Evolutionary conservation across 2,329 filamentous ascomycete genomes (phyloP).

Genomic region (Phialemoniopsis sp.): DNA sequence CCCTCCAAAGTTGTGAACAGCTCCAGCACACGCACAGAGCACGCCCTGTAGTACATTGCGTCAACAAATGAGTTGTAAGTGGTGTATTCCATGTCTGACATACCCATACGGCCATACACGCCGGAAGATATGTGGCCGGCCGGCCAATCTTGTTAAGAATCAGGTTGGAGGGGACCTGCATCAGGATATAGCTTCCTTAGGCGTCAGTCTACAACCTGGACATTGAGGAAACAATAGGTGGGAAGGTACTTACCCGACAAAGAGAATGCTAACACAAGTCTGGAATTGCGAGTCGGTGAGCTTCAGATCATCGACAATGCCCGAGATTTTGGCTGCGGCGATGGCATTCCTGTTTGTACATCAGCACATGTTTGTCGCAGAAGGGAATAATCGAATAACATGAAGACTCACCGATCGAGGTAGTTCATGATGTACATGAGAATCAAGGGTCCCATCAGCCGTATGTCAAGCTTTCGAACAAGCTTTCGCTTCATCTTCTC

Average conservation of each 20-base stretch:
- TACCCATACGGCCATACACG: constrained; percentile 34
- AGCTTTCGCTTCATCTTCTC: constrained; percentile 42
- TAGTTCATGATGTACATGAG: constrained; percentile 18
- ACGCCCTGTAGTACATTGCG: constrained; percentile 8
- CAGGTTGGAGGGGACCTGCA: constrained; percentile 33
- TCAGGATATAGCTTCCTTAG: not conserved
- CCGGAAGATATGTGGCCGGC: constrained; percentile 34
- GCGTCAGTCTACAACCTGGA: not conserved
- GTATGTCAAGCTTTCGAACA: constrained; percentile 13
- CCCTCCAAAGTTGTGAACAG: not conserved
- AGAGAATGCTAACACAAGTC: constrained; percentile 23
- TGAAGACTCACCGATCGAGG: constrained; percentile 17
- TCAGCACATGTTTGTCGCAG: not conserved
- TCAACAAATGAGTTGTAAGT: no score
- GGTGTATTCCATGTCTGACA: no score
- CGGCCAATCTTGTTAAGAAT: constrained; percentile 34
- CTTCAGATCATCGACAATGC: constrained; percentile 32
- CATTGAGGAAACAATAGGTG: constrained; percentile 3
- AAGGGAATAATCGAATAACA: not conserved
- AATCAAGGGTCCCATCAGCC: no score
- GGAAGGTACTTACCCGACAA: constrained; percentile 23
- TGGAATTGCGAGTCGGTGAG: constrained; percentile 31
- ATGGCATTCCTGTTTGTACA: constrained; percentile 31
- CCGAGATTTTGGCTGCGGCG: constrained; percentile 36
- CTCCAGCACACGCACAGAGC: constrained; percentile 13